Percentiles rank a stretch among this genome's conserved stretches.
Evolutionary conservation across 495 filamentous ascomycete genomes (phyloP).

Genomic region (Penicillium parvum): DNA sequence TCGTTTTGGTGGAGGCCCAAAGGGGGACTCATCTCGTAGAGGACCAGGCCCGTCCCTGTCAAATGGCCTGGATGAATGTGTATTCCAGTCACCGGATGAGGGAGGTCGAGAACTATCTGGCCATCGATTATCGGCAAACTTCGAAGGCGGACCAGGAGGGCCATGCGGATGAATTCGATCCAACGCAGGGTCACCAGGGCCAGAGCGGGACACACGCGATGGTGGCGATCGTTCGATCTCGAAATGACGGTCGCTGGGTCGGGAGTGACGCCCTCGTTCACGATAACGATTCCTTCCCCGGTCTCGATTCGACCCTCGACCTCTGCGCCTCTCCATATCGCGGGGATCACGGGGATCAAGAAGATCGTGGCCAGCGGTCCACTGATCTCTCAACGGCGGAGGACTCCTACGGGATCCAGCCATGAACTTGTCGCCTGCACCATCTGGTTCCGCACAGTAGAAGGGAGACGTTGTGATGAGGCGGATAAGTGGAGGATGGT

Average conservation of each 20-base stretch:
- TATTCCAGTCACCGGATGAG: slow-evolving; percentile 18
- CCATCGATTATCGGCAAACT: slow-evolving; percentile 13
- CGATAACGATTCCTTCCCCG: slow-evolving; percentile 33
- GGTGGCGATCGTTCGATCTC: slow-evolving; percentile 37
- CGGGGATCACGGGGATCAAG: slow-evolving; percentile 39
- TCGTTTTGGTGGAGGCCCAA: slow-evolving; percentile 35
- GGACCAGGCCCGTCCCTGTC: slow-evolving; percentile 20
- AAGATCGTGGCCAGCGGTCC: slow-evolving; percentile 47
- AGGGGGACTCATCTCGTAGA: slow-evolving; percentile 32
- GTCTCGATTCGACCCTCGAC: slow-evolving; percentile 39
- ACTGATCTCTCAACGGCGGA: slow-evolving; percentile 55
- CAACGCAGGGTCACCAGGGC: slow-evolving; percentile 30
- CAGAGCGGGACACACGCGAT: slow-evolving; percentile 29
- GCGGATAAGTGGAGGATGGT: slow-evolving; percentile 1
- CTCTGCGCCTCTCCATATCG: slow-evolving; percentile 35
- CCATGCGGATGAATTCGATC: slow-evolving; percentile 27
- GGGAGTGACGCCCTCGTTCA: slow-evolving; percentile 30
- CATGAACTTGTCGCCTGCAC: slow-evolving; percentile 44
- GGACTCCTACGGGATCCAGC: slow-evolving; percentile 56
- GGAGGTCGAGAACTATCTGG: slow-evolving; percentile 8
- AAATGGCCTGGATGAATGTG: slow-evolving; percentile 10
- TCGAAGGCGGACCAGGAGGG: slow-evolving; percentile 26
- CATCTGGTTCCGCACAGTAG: slow-evolving; percentile 35
- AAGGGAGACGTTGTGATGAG: slow-evolving; percentile 7
- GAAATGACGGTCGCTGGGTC: slow-evolving; percentile 29